Base-by-base conservation (phyloP, 1,284 basidiomycete species). In the Cryptococcus depauperatus region DNA sequence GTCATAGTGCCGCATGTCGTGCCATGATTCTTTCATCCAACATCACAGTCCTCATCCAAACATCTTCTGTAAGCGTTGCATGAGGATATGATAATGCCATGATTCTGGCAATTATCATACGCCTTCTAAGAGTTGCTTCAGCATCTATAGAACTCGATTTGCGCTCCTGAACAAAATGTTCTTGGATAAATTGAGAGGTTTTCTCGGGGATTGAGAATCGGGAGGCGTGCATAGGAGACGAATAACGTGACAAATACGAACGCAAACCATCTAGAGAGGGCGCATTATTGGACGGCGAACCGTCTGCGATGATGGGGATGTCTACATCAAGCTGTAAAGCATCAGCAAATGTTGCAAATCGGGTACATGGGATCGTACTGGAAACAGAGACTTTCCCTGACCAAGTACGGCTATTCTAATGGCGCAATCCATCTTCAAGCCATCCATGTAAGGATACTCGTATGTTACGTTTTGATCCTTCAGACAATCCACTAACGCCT, bases 391-490 rank as follows among this genome's bases (percentile, higher is more conserved):
- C 50, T 64, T 67, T n/a, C 61, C 66, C 43, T 69, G 62, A 29
- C 62, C 61, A 25, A 65, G 48, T 8, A 71, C 55, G 1, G 63
- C 40, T 5, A 57, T 47, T 35, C 59, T 52, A 1, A 68, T 46
- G 21, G 60, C 58, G 33, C 57, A 59, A 22, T 66, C 61, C 61
- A 71, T 70, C 48, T 63, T 64, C 35, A 70, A 54, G 4, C 56
- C 59, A 37, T 68, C 64, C 54, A 67, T 66, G 46, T 56, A 71
- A 3, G 69, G 69, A 43, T 69, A 71, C 41, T 66, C 62, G 53
- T 70, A 71, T 23, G 52, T 45, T 16, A 71, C 44, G 19, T 43
- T 52, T 46, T 70, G 68, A 18, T 59, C 56, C 25, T 48, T 52
- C 28, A 69, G 41, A 22, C 54, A 56, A 23, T 66, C 59, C 21